These are phyloP conservation scores for Fusarium veterinarium DNA, from an alignment of 2,329 filamentous ascomycete genomes.

Conservation along the genomic window DNA sequence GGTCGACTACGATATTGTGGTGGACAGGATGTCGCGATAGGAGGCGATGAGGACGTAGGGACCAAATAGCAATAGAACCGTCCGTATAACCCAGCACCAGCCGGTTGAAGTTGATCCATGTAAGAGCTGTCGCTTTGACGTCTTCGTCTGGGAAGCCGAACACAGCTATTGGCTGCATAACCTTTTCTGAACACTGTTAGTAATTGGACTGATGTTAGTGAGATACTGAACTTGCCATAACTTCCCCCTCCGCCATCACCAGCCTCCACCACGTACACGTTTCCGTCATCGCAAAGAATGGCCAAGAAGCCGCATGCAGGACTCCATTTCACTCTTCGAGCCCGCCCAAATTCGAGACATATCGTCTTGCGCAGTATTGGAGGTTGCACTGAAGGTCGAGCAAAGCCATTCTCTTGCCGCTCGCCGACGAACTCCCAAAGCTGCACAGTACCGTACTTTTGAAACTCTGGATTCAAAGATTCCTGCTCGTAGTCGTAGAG, in stretches of 20 bases:
- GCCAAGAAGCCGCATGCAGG: conserved; percentile 61
- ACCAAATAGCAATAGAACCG: conserved; percentile 68
- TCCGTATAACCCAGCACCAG: conserved; percentile 67
- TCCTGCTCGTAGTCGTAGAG: conserved; percentile 54
- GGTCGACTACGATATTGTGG: conserved; percentile 64
- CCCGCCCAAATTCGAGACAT: conserved; percentile 64
- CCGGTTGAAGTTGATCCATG: conserved; percentile 67
- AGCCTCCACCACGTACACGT: conserved; percentile 60
- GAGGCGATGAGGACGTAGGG: conserved; percentile 60
- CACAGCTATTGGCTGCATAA: conserved; percentile 57
- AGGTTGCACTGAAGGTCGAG: conserved; percentile 48
- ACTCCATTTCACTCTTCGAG: conserved; percentile 65
- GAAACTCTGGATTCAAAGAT: conserved; percentile 51
- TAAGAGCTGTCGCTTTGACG: conserved; percentile 63
- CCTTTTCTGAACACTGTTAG: conserved; percentile 55
- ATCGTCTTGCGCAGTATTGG: conserved; percentile 58
- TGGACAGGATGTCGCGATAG: conserved; percentile 66
- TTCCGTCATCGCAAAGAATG: conserved; percentile 63
- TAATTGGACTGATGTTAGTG: neutral
- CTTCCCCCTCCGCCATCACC: conserved; percentile 46
- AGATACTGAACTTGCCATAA: conserved; percentile 53
- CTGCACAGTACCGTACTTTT: conserved; percentile 62
- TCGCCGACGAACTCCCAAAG: conserved; percentile 61
- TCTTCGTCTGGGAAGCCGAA: conserved; percentile 61
- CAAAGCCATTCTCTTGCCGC: conserved; percentile 45